phyloP scores from a whole-genome alignment of 2,329 filamentous ascomycete genomes.

The Ampelomyces quisqualis region DNA sequence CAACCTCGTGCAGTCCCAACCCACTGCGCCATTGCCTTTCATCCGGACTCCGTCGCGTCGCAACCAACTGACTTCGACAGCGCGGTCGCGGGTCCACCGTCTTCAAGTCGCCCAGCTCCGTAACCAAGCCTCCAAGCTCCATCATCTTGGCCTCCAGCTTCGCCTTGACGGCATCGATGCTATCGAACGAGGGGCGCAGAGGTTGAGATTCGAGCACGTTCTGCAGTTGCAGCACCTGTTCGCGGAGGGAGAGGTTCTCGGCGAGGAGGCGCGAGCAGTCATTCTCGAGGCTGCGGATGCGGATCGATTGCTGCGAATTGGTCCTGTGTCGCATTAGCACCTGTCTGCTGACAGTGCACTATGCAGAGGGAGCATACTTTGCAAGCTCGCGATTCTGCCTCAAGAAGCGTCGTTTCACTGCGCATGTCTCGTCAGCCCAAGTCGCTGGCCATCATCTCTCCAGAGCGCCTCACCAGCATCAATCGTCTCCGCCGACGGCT shows the following conservation, averaged over 20 bases:
- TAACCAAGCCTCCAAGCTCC: slow-evolving; percentile 68
- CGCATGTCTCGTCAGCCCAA: slow-evolving; percentile 56
- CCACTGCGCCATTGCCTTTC: slow-evolving; percentile 59
- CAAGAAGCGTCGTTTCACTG: slow-evolving; percentile 76
- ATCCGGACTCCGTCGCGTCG: slow-evolving; percentile 52
- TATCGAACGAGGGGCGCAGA: slow-evolving; percentile 61
- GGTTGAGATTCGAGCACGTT: slow-evolving; percentile 65
- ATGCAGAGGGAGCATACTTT: slow-evolving; percentile 41
- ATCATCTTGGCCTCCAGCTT: slow-evolving; percentile 71
- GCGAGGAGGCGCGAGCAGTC: slow-evolving; percentile 72
- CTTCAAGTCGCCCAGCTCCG: slow-evolving; percentile 57
- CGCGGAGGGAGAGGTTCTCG: slow-evolving; percentile 74
- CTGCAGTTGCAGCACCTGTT: slow-evolving; percentile 69
- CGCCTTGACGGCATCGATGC: slow-evolving; percentile 67
- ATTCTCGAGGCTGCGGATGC: slow-evolving; percentile 73
- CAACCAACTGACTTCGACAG: slow-evolving; percentile 53
- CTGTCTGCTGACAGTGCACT: not conserved
- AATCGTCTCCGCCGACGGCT: slow-evolving; percentile 62
- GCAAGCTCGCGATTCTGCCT: slow-evolving; percentile 84
- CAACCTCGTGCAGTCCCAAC: slow-evolving; percentile 40
- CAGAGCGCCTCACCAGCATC: slow-evolving; percentile 47
- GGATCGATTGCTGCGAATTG: slow-evolving; percentile 75
- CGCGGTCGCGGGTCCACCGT: slow-evolving; percentile 19
- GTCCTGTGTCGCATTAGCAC: slow-evolving; percentile 49
- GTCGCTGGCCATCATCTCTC: not conserved